These are phyloP conservation scores for Bassia scoparia DNA, from an alignment of 148 eudicot genomes.

Conservation along the genomic window DNA sequence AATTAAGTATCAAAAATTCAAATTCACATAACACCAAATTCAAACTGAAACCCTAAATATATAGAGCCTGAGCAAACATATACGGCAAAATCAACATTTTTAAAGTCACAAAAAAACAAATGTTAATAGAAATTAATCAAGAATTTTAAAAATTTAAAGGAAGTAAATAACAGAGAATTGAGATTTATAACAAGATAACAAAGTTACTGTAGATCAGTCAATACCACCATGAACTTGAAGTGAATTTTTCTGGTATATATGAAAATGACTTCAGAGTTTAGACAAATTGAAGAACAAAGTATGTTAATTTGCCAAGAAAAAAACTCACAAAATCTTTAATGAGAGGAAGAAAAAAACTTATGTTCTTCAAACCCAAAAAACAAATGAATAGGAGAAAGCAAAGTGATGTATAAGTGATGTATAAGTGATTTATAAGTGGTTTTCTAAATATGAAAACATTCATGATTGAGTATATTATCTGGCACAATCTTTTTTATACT, in stretches of 20 bases:
- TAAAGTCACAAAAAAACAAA: background rate
- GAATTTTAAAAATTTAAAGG: background rate
- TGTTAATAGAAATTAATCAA: background rate
- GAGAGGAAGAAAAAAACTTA: too few species aligned
- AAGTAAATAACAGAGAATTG: background rate
- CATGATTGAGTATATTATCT: too few species aligned
- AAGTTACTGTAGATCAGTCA: conserved; percentile 19
- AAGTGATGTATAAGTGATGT: too few species aligned
- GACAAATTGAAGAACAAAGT: too few species aligned
- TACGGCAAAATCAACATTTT: background rate
- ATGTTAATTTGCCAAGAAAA: too few species aligned
- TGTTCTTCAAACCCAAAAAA: too few species aligned
- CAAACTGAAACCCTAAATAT: conserved; percentile 25
- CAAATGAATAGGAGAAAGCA: too few species aligned
- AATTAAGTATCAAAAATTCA: background rate
- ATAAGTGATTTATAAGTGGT: too few species aligned
- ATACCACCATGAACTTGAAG: conserved; percentile 14
- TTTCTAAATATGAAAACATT: too few species aligned
- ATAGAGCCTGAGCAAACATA: background rate
- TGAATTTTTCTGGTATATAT: background rate
- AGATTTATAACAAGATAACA: conserved; percentile 24
- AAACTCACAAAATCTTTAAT: too few species aligned
- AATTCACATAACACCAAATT: conserved; percentile 11
- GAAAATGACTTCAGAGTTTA: too few species aligned
- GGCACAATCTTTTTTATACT: too few species aligned